Base-by-base conservation (phyloP, 306 rosid genomes). In the Lupinus albus region DNA sequence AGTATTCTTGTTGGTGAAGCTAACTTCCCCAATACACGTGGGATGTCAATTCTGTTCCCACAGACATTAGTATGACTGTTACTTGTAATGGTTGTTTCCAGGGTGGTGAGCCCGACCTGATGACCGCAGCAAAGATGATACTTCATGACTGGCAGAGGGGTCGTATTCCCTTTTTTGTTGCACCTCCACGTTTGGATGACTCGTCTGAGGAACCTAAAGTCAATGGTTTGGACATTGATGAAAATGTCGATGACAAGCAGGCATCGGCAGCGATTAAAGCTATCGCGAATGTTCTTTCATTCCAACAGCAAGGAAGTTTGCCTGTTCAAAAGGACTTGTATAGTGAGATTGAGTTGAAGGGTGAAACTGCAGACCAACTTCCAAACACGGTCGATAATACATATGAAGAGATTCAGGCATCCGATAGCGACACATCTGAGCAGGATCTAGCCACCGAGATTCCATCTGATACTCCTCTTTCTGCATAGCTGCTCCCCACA, bases 61-160 rank as follows among this genome's bases (percentile, higher is more conserved):
- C 8, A 47, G 1, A 39, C 25, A 14, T 57, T 33, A 33, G 14
- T 57, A n/a, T 44, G 73, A 73, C 33, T 15, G 53, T 56, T 17
- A 21, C 41, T 56, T 14, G 7, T 25, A 7, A 11, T 70, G 42
- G 16, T 25, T 63, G 17, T 75, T 63, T 66, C 15, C 71, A 89
- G 97, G 98, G 98, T 39, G 97, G 97, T 13, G 97, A 93, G 68
- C 97, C 97, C 5, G 98, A 89, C 77, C 83, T 88, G 80, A 86
- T 71, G 76, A 93, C 98, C 7, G 96, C 84, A 0, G 98, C 96
- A 8, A 89, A 89, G 81, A 93, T 93, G 97, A 67, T 89, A 25
- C 97, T 89, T 39, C 98, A 93, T 41, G 98, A 93, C 66, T 89
- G 97, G 97, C 97, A 88, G 85, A 89, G 98, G 87, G 98, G 98